Conservation (phyloP, 306 rosid species). For the Cyclanthera cordifolia region DNA sequence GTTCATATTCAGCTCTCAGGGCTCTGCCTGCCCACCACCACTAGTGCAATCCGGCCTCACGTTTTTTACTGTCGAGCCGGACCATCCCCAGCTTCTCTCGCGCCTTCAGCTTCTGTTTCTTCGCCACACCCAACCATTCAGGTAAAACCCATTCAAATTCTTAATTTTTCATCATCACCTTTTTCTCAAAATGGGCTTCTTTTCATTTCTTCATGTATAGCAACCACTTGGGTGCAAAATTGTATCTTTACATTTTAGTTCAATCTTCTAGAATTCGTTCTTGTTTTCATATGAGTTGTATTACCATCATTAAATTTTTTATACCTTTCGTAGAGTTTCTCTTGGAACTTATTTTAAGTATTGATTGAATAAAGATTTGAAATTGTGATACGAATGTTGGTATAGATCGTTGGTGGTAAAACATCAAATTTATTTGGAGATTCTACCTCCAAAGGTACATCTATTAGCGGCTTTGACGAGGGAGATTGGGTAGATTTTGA, state of each 20-base stretch:
- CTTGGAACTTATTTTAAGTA: not conserved
- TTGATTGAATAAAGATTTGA: not conserved
- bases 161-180: not conserved
- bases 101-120: not conserved
- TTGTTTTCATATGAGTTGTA: not conserved
- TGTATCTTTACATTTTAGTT: not conserved
- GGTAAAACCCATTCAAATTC: not conserved
- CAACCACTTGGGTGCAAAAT: not conserved
- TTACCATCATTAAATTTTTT: not conserved
- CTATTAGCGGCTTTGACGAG: conserved; percentile 25
- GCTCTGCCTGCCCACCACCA: conserved; percentile 1
- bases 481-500: conserved; percentile 58
- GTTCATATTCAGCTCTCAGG: conserved; percentile 1
- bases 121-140: not conserved
- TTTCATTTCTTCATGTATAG: not conserved
- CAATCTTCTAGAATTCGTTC: not conserved
- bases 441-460: conserved; percentile 17
- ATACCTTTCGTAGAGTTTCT: not conserved
- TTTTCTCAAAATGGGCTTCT: not conserved
- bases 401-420: conserved; percentile 73
- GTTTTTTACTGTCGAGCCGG: not conserved
- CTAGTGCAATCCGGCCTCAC: not conserved
- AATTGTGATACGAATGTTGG: not conserved
- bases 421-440: conserved; percentile 31
- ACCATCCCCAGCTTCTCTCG: not conserved